Evolutionary conservation across 192 early-diverging fungal species (phyloP), one percentile per base, ranked within the genome.

Genomic region (Paraglomus brasilianum): DNA sequence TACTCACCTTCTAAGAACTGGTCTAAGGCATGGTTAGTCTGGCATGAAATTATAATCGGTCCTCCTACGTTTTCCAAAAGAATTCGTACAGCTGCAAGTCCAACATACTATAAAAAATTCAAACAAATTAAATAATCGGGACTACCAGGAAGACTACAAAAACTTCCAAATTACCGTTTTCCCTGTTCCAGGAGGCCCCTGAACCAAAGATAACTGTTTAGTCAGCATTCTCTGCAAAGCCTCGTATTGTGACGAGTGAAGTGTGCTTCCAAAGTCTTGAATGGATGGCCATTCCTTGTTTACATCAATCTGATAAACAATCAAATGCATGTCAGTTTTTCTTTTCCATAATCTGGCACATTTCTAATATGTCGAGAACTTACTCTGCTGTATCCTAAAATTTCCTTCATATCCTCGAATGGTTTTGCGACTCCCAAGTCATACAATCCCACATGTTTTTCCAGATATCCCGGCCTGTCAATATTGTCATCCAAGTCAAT

Each of bases 131-230:
- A 30, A 30, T 30, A 30, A 30, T 30, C 30, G 30, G 30, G 3
- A 2, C 1, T 30, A 30, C 30, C 1, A 30, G 30, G 1, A 3
- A 30, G 3, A 1, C 3, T 30, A 30, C 30, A 30, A 30, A 30
- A 30, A 1, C 3, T 30, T 30, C 3, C 30, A 30, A 30, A 30
- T 30, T 30, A 30, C 30, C 0, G 85, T 86, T 58, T 86, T 86
- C 45, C 85, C 85, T 41, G 85, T 86, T 40, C 85, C 85, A 8
- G 85, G 85, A 21, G 85, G 85, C 42, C 85, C 84, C 64, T 86
- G 82, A 47, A 86, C 69, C 19, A 85, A 72, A 1, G 82, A 75
- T 8, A 85, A 22, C 8, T 81, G 70, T 48, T 69, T 66, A 9
- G 75, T 80, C 7, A 85, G 53, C 49, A 85, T 77, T 0, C 77